Conservation (phyloP, 148 eudicot genomes). For the Silene conica region DNA sequence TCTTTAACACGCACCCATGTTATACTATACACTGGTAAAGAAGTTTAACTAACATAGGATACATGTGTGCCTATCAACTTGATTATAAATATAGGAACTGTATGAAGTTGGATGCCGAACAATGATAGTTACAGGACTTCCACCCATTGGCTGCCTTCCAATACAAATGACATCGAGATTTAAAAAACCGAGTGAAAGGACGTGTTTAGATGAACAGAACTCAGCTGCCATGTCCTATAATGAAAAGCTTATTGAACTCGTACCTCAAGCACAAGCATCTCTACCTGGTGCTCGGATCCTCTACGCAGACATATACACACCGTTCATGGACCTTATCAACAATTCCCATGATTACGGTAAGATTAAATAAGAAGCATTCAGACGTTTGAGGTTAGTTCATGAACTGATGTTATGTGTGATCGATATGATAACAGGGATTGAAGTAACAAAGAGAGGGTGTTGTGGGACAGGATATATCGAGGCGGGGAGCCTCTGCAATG, state of each 20-base stretch:
- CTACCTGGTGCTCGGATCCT: conserved; percentile 38
- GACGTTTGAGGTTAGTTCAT: no score
- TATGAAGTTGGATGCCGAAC: conserved; percentile 44
- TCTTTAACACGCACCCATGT: no score
- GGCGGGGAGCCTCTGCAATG: conserved; percentile 40
- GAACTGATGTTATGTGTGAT: conserved; percentile 2
- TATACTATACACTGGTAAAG: no score
- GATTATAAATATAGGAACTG: conserved; percentile 32
- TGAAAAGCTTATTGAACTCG: conserved; percentile 34
- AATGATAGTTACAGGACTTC: conserved; percentile 46
- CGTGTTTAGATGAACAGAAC: conserved; percentile 37
- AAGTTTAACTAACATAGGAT: no score
- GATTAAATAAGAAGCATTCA: neutral
- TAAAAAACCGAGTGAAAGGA: conserved; percentile 25
- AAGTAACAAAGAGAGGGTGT: conserved; percentile 43
- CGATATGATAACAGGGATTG: conserved; percentile 33
- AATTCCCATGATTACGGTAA: conserved; percentile 44
- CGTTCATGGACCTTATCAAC: conserved; percentile 31
- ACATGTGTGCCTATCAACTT: no score
- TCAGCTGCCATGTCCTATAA: conserved; percentile 38
- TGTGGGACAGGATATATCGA: conserved; percentile 64
- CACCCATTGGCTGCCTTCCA: conserved; percentile 58
- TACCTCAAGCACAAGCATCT: conserved; percentile 33
- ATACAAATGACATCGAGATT: conserved; percentile 38
- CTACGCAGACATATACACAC: conserved; percentile 43